Evolutionary conservation across 768 basidiomycete genomes (phyloP).

Genomic region (Tylopilus intermedius): DNA sequence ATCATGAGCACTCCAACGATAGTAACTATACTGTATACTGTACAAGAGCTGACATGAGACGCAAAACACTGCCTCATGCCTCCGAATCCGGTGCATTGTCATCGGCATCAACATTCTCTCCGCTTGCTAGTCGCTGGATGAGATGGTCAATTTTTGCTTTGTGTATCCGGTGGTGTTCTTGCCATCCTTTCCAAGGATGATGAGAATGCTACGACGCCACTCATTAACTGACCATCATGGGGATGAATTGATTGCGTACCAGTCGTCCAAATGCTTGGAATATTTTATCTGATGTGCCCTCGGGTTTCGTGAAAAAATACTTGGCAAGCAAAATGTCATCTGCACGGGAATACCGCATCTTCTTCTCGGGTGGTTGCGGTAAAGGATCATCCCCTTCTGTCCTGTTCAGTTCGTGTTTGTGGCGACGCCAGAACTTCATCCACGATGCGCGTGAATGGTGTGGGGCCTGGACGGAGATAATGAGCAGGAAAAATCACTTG

Average conservation of each 20-base stretch:
- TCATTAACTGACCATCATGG: not conserved
- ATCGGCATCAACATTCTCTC: conserved; percentile 46
- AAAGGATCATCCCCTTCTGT: conserved; percentile 64
- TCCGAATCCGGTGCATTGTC: conserved; percentile 27
- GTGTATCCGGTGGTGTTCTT: conserved; percentile 86
- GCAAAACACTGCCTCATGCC: conserved; percentile 12
- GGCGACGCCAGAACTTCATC: conserved; percentile 91
- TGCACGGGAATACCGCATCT: conserved; percentile 76
- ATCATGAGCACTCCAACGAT: not conserved
- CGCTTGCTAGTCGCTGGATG: conserved; percentile 54
- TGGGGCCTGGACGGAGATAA: conserved; percentile 52
- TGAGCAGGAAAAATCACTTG: conserved; percentile 1
- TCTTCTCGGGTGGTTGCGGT: conserved; percentile 77
- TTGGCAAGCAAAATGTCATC: conserved; percentile 79
- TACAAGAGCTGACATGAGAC: conserved; percentile 2
- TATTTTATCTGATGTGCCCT: conserved; percentile 79
- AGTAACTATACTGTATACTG: not conserved
- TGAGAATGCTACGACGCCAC: conserved; percentile 60
- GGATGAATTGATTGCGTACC: conserved; percentile 37
- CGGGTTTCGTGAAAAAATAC: conserved; percentile 66
- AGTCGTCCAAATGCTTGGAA: conserved; percentile 74
- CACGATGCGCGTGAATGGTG: conserved; percentile 89
- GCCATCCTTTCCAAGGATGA: conserved; percentile 94
- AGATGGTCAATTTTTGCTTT: conserved; percentile 83
- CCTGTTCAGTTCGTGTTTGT: conserved; percentile 76